Conservation (phyloP, 2,329 filamentous ascomycete genomes). For the Fusarium mexicanum region DNA sequence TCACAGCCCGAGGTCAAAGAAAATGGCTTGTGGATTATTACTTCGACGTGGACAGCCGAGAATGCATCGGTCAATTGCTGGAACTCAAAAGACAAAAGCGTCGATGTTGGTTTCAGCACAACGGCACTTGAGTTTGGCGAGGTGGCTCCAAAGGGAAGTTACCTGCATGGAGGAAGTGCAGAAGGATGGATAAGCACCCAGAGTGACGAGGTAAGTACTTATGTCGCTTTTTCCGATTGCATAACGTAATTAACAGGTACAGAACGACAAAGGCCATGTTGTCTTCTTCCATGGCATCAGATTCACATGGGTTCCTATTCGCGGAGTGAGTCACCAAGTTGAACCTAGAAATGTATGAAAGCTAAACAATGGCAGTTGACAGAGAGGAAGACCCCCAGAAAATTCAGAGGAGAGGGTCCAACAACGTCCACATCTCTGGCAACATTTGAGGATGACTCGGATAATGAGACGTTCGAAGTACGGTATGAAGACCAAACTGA, state of each 20-base stretch:
- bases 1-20: not conserved
- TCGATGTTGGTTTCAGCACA: not conserved
- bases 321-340: not conserved
- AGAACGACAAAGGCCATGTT: not conserved
- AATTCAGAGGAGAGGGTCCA: not conserved
- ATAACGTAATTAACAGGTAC: accelerated
- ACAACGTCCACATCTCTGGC: not conserved
- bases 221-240: accelerated
- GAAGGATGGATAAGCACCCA: not conserved
- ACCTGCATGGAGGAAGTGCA: not conserved
- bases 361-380: not conserved
- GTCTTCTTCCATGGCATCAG: not conserved
- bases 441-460: not conserved
- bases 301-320: not conserved
- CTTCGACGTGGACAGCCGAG: not conserved
- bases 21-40: not conserved
- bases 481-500: not conserved
- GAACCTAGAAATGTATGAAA: accelerated
- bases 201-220: not conserved
- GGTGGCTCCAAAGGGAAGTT: not conserved
- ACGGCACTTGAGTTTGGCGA: not conserved
- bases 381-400: not conserved
- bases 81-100: not conserved
- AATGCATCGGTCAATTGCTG: not conserved
- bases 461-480: not conserved